These are phyloP conservation scores for Artomyces pyxidatus DNA, from an alignment of 768 basidiomycete genomes.

Conservation along the genomic window DNA sequence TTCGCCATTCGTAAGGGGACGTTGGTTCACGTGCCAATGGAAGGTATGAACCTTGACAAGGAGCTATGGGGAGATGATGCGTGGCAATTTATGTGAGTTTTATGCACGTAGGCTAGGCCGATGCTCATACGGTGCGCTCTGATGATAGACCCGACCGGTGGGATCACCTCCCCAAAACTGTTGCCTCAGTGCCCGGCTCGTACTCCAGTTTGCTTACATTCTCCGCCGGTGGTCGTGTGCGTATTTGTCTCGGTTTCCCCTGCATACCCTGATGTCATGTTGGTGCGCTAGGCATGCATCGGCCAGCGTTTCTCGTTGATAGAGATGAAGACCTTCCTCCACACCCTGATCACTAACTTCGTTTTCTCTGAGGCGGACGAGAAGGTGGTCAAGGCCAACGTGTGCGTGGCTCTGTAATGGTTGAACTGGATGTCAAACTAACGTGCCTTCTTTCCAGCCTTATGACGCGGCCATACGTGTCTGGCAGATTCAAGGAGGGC, in stretches of 20 bases:
- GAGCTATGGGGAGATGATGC: constrained; percentile 75
- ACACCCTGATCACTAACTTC: constrained; percentile 61
- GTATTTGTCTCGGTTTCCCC: no score
- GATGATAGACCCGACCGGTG: constrained; percentile 66
- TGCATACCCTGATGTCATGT: no score
- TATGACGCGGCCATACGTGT: constrained; percentile 13
- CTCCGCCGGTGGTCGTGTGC: constrained; percentile 72
- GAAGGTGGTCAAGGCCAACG: constrained; percentile 72
- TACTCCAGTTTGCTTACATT: constrained; percentile 68
- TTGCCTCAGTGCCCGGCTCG: constrained; percentile 56
- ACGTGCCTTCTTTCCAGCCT: no score
- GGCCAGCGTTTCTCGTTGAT: constrained; percentile 78
- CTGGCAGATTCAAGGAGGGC: constrained; percentile 10
- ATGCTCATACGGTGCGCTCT: background rate
- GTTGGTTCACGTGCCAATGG: constrained; percentile 70
- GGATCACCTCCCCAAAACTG: constrained; percentile 69
- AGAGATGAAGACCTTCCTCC: constrained; percentile 74
- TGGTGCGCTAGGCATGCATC: constrained; percentile 68
- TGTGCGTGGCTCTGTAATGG: constrained; percentile 33
- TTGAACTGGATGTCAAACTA: no score
- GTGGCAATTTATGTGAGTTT: constrained; percentile 83
- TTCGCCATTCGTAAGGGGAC: constrained; percentile 58
- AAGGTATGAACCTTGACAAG: constrained; percentile 74
- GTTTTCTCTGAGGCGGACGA: constrained; percentile 68
- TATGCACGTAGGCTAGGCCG: constrained; percentile 7